A percentile compares a stretch with the other conserved stretches of the same genome.
These are phyloP conservation scores for Irpex sp. DNA, from an alignment of 1,284 basidiomycete genomes.

Conservation along the genomic window DNA sequence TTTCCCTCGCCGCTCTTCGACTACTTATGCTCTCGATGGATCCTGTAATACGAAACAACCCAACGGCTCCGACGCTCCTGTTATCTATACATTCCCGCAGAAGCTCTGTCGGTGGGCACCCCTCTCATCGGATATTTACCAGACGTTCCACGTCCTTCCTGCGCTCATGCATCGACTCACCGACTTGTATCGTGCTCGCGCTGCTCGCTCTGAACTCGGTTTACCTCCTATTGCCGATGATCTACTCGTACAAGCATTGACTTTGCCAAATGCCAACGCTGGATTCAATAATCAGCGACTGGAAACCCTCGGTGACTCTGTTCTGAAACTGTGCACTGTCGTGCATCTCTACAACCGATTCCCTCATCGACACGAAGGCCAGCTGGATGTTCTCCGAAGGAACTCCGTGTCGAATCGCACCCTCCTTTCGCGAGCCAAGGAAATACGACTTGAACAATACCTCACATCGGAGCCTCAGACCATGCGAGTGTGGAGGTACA, in stretches of 20 bases:
- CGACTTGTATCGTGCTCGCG: constrained; percentile 57
- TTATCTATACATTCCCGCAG: constrained; percentile 42
- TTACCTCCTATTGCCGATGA: constrained; percentile 56
- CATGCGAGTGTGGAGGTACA: constrained; percentile 60
- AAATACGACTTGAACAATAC: constrained; percentile 58
- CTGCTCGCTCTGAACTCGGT: constrained; percentile 46
- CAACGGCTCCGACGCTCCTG: constrained; percentile 2
- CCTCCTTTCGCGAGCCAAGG: constrained; percentile 62
- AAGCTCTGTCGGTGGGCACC: constrained; percentile 48
- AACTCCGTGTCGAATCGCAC: constrained; percentile 66
- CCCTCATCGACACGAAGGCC: constrained; percentile 77
- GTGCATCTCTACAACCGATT: constrained; percentile 75
- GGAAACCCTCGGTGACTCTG: constrained; percentile 82
- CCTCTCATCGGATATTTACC: constrained; percentile 44
- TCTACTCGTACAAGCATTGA: constrained; percentile 68
- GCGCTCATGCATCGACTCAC: constrained; percentile 63
- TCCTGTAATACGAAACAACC: neutral
- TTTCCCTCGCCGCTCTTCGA: constrained; percentile 39
- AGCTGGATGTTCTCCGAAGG: constrained; percentile 62
- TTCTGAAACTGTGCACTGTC: constrained; percentile 72
- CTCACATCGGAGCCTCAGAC: constrained; percentile 57
- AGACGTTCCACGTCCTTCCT: constrained; percentile 56
- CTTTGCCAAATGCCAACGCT: constrained; percentile 58
- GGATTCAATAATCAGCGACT: constrained; percentile 78
- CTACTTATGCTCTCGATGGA: constrained; percentile 39